These are phyloP conservation scores for Colletotrichum liriopes DNA, from an alignment of 2,329 filamentous ascomycete species.

Conservation along the genomic window DNA sequence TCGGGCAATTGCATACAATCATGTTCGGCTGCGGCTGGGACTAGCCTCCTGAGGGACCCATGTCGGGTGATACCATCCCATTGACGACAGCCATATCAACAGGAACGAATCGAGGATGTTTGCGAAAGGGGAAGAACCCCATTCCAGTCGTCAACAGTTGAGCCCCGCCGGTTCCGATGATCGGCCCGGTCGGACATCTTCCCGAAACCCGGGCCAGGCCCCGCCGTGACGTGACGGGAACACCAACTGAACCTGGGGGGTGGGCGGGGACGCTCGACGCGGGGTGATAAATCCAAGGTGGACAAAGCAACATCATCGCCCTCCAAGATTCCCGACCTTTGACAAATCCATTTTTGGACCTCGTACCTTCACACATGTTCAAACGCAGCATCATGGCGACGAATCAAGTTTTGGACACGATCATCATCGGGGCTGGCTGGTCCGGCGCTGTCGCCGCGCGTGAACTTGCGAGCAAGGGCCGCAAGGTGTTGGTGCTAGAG, in stretches of 20 bases:
- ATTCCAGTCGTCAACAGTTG: background rate
- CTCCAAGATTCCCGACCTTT: background rate
- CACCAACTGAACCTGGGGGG: background rate
- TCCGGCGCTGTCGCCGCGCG: conserved; percentile 37
- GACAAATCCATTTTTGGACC: background rate
- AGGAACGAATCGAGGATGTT: background rate
- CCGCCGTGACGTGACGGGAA: conserved; percentile 24
- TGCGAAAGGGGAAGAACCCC: background rate
- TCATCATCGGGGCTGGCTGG: conserved; percentile 42
- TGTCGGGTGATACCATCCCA: background rate
- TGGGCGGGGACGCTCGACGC: conserved; percentile 22
- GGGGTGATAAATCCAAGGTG: conserved; percentile 19
- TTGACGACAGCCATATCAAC: background rate
- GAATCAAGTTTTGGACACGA: conserved; percentile 34
- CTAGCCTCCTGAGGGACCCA: background rate
- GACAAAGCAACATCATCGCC: conserved; percentile 12
- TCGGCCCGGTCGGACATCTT: conserved; percentile 42
- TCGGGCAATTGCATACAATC: background rate
- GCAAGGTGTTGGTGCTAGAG: conserved; percentile 38
- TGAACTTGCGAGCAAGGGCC: conserved; percentile 31
- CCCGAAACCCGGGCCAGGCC: conserved; percentile 13
- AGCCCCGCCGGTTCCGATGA: conserved; percentile 37
- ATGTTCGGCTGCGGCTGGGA: background rate
- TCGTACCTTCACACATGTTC: conserved; percentile 19
- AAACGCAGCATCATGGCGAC: conserved; percentile 30